Percentiles rank a stretch among this genome's conserved stretches.
Conservation (phyloP, 805 yeast genomes). For the Candida pini region DNA sequence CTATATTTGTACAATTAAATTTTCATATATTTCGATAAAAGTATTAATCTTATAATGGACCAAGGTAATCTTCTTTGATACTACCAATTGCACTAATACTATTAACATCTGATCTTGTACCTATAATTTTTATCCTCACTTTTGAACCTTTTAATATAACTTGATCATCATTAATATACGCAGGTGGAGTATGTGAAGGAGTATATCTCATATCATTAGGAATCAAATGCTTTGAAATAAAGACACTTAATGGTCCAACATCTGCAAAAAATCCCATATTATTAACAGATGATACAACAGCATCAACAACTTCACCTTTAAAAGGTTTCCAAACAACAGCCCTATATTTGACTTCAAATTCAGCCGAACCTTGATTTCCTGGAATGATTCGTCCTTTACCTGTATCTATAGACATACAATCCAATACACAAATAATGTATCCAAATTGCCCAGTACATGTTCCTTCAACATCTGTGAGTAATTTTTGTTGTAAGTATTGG, state of each 20-base stretch:
- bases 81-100: slow-evolving; percentile 97
- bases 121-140: slow-evolving; percentile 91
- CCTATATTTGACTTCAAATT: slow-evolving; percentile 90
- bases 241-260: slow-evolving; percentile 94
- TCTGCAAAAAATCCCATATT: slow-evolving; percentile 97
- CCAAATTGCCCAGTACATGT: slow-evolving; percentile 99
- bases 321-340: slow-evolving; percentile 99
- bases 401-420: slow-evolving; percentile 89
- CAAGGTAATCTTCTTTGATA: slow-evolving; percentile 95
- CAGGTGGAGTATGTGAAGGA: slow-evolving; percentile 97
- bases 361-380: slow-evolving; percentile 83
- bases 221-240: slow-evolving; percentile 89
- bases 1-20: no score
- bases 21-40: no score
- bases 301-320: slow-evolving; percentile 98
- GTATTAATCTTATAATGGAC: slow-evolving; percentile 66
- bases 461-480: slow-evolving; percentile 94
- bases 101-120: slow-evolving; percentile 95
- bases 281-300: slow-evolving; percentile 87
- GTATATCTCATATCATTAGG: slow-evolving; percentile 92
- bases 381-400: slow-evolving; percentile 92
- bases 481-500: slow-evolving; percentile 81
- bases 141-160: slow-evolving; percentile 90
- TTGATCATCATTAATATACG: slow-evolving; percentile 92
- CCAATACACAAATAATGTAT: slow-evolving; percentile 91